Evolutionary conservation across 164 flowering plant genomes (phyloP).

Genomic region (Chimonanthus salicifolius): DNA sequence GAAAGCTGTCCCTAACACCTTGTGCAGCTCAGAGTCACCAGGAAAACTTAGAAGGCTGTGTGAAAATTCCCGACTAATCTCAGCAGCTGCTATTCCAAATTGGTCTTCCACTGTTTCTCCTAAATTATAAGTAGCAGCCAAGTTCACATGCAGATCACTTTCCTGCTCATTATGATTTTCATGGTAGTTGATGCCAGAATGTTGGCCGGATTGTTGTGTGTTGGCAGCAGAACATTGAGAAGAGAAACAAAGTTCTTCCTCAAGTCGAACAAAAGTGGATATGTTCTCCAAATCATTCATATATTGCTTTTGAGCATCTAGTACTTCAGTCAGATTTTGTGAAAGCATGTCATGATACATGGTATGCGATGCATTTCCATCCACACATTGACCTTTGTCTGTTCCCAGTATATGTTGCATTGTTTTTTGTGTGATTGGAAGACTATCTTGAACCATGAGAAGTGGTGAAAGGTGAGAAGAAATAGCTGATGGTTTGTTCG

Average conservation of each 20-base stretch:
- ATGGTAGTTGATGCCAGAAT: not conserved
- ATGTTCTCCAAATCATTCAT: constrained; percentile 16
- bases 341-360: constrained; percentile 4
- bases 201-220: constrained; percentile 10
- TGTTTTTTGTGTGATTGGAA: constrained; percentile 16
- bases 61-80: constrained; percentile 4
- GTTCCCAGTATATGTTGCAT: constrained; percentile 3
- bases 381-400: not conserved
- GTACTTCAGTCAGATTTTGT: constrained; percentile 7
- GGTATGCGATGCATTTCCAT: constrained; percentile 10
- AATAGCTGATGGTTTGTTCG: constrained; percentile 9
- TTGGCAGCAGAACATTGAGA: constrained; percentile 8
- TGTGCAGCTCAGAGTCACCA: constrained; percentile 38
- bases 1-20: constrained; percentile 43
- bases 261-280: constrained; percentile 17
- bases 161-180: not conserved
- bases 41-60: constrained; percentile 32
- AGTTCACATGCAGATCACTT: not conserved
- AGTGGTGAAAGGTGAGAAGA: constrained; percentile 13
- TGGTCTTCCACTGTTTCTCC: constrained; percentile 17
- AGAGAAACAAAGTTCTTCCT: constrained; percentile 19
- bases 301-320: constrained; percentile 11
- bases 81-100: constrained; percentile 8
- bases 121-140: constrained; percentile 9
- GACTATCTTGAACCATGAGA: constrained; percentile 15